Conservation (phyloP, 2,329 filamentous ascomycete genomes). For the Exserohilum turcica region DNA sequence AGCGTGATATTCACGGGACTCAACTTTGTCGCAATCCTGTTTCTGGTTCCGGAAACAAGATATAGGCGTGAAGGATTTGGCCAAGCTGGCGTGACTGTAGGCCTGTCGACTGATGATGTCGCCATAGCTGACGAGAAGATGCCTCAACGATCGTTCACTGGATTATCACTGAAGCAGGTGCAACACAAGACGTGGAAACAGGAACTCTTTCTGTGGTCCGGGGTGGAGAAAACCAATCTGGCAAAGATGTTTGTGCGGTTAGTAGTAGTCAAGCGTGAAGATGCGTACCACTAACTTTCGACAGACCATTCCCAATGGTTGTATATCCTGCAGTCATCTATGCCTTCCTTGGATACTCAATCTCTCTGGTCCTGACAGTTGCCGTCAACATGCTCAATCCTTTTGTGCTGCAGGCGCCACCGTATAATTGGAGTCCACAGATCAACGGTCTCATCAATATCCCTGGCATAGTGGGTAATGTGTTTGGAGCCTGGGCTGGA, state of each 20-base stretch:
- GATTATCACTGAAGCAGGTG: constrained; percentile 10
- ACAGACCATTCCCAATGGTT: constrained; percentile 46
- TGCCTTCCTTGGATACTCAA: constrained; percentile 47
- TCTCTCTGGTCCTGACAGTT: constrained; percentile 46
- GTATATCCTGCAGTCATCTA: constrained; percentile 47
- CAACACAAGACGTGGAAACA: constrained; percentile 44
- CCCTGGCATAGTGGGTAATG: constrained; percentile 51
- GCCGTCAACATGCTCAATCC: constrained; percentile 49
- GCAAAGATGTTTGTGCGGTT: constrained; percentile 41
- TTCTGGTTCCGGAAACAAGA: constrained; percentile 48
- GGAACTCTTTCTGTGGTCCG: constrained; percentile 44
- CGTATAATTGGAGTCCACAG: constrained; percentile 45
- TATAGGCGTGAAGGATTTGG: constrained; percentile 34
- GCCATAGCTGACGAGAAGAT: constrained; percentile 9
- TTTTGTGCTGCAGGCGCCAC: constrained; percentile 49
- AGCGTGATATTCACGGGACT: constrained; percentile 29
- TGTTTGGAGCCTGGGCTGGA: constrained; percentile 51
- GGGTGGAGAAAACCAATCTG: constrained; percentile 37
- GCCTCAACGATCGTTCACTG: neutral
- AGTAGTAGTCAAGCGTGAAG: neutral
- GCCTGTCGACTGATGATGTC: constrained; percentile 20
- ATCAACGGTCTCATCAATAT: constrained; percentile 51
- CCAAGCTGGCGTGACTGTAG: neutral
- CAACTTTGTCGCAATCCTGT: constrained; percentile 45
- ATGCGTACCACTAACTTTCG: neutral